phyloP scores from a whole-genome alignment of 441 rosid genomes.

The Erodium moschatum region DNA sequence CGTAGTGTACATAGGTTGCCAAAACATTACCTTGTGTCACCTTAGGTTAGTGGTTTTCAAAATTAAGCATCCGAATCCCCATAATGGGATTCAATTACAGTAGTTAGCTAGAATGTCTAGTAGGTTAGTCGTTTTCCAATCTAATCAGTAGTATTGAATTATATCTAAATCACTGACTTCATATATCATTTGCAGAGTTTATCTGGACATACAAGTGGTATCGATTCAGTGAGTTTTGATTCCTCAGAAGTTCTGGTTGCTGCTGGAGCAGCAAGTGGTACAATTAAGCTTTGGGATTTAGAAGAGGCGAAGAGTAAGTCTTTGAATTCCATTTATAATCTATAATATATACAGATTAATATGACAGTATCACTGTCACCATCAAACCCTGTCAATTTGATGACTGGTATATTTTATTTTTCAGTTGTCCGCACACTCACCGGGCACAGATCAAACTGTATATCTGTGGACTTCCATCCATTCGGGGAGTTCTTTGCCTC shows the following conservation, averaged over 20 bases:
- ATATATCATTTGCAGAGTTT: conserved; percentile 51
- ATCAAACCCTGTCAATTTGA: neutral
- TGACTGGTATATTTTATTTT: conserved; percentile 15
- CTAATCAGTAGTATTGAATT: neutral
- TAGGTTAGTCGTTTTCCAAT: neutral
- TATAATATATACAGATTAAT: neutral
- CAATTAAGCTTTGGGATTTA: conserved; percentile 97
- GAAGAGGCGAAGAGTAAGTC: conserved; percentile 91
- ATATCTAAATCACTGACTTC: neutral
- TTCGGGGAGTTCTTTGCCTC: conserved; percentile 98
- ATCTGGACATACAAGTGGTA: conserved; percentile 88
- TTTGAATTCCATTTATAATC: conserved; percentile 12
- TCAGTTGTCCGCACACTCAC: conserved; percentile 84
- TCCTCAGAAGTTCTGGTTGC: conserved; percentile 85
- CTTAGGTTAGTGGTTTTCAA: neutral
- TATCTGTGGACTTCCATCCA: conserved; percentile 92
- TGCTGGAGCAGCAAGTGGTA: conserved; percentile 98
- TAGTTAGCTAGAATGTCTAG: neutral
- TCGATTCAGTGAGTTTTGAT: conserved; percentile 95
- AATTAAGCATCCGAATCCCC: neutral
- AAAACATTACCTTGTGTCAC: neutral
- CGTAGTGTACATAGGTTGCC: neutral
- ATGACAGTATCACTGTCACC: neutral
- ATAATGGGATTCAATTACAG: neutral
- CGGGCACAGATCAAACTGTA: conserved; percentile 95